phyloP scores from a whole-genome alignment of 164 flowering plant genomes.

The Magnolia kwangsiensis region DNA sequence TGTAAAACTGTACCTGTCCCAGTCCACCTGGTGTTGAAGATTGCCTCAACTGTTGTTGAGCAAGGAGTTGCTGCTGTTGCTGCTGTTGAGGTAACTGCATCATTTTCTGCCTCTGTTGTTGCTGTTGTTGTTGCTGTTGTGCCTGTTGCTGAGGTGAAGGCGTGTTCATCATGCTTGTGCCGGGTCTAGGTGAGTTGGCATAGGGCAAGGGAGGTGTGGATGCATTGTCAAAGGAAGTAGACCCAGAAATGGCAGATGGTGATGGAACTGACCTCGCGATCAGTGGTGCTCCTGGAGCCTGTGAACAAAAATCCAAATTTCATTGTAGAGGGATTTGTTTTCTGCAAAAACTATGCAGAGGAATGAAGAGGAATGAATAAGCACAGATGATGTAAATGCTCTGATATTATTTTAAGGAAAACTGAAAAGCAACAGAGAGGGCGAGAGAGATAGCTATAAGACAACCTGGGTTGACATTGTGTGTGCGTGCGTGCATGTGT shows the following conservation, averaged over 20 bases:
- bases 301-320: conserved; percentile 2
- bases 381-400: too few species aligned
- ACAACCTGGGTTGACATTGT: too few species aligned
- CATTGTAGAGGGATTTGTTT: too few species aligned
- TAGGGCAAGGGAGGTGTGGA: conserved; percentile 79
- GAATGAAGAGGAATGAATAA: too few species aligned
- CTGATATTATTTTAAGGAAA: too few species aligned
- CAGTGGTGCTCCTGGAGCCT: conserved; percentile 74
- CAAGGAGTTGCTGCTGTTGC: conserved; percentile 81
- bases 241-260: conserved; percentile 59
- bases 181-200: conserved; percentile 93
- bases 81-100: conserved; percentile 70
- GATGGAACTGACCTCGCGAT: conserved; percentile 88
- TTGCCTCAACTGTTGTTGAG: conserved; percentile 84
- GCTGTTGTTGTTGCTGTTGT: conserved; percentile 60
- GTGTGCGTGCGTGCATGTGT: too few species aligned
- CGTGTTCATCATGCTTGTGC: conserved; percentile 71
- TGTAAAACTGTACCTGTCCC: conserved; percentile 49
- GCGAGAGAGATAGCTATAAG: too few species aligned
- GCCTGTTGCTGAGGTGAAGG: conserved; percentile 94
- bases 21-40: conserved; percentile 54
- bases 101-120: conserved; percentile 66
- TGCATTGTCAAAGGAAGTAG: conserved; percentile 64
- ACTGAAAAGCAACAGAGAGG: too few species aligned
- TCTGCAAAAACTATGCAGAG: too few species aligned